Evolutionary conservation across 2,329 filamentous ascomycete species (phyloP), one percentile per base, ranked within the genome.

Genomic region (Microcyclospora pomicola): DNA sequence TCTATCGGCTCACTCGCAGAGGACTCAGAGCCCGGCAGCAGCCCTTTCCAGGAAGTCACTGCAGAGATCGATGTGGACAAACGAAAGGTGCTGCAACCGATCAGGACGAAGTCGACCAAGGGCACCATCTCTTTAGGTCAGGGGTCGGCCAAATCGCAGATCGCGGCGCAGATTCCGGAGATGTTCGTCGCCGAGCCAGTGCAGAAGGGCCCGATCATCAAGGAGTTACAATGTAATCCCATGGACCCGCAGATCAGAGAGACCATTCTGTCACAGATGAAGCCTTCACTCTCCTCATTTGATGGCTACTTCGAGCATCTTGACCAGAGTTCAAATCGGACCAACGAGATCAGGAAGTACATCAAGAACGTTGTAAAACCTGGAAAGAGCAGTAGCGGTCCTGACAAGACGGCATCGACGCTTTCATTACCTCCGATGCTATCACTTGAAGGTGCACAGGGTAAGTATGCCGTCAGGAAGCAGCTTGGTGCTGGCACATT

Each of bases 401-500:
- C 55, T 37, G 67, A 77, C 31, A 82, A 85, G 48, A 80, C 74
- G 35, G 67, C 69, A 2, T 70, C 69, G 9, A 73, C 74, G 16
- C 59, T 76, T 2, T 62, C 70, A 1, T 64, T 73, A 32, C 71
- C 76, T 0, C 76, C 83, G 0, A 66, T 72, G 3, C 68, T 96
- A 15, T 66, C 74, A 31, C 82, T 95, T 42, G 68, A 74, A 0
- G 75, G 75, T 30, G 69, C 73, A 2, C 63, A 71, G 15, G 68
- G 77, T 30, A 72, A 71, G 31, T 98, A 95, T 59, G 80, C 75
- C 1, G 62, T 96, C 40, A 84, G 81, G 54, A 76, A 80, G 35
- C 86, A 96, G 57, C 75, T 98, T 10, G 91, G 91, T 1, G 83
- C 86, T 19, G 91, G 91, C 7, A 91, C 91, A 1, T 98, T 92